Evolutionary conservation across 2,329 filamentous ascomycete species (phyloP), one percentile per base, ranked within the genome.

Genomic region (Aspergillus sp.): DNA sequence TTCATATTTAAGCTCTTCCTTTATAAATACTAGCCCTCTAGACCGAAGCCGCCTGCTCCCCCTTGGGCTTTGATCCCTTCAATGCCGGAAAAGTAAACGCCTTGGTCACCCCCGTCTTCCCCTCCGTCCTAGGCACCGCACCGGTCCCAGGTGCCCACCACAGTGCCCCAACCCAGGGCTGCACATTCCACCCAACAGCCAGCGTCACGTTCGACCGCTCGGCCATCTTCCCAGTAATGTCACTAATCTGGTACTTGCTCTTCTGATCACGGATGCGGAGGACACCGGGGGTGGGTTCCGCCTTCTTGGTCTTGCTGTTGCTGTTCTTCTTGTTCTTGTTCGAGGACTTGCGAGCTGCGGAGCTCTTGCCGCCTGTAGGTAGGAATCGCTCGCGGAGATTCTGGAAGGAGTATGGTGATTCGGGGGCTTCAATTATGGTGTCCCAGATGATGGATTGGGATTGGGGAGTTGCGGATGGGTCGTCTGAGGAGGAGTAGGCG

Each of bases 201-300:
- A 99, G 80, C 31, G 85, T 87, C 56, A 93, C 91, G 72, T 95
- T 87, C 51, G 83, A 79, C 49, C 86, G 81, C 69, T 89, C 83
- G 46, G 90, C 90, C 64, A 98, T 82, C 74, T 87, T 87, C 60
- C 93, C 90, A 11, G 84, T 84, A 11, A 93, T 90, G 74, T 97
- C 92, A 4, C 93, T 96, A 77, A 99, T 95, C 73, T 96, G 92
- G 81, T 99, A 99, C 77, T 99, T 99, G 3, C 93, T 90, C 71
- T 88, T 89, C 74, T 96, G 91, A 75, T 93, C 93, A 71, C 87
- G 86, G 64, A 98, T 82, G 57, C 85, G 83, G 40, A 98, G 77
- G 53, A 90, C 83, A 31, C 93, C 93, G 1, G 76, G 75, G 7
- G 65, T 58, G 8, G 59, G 23, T 7, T 61, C 62, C 31, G 65